A percentile compares a stretch with the other conserved stretches of the same genome.
Conservation (phyloP, 2,329 filamentous ascomycete species). For the Hymenoscyphus scutula region DNA sequence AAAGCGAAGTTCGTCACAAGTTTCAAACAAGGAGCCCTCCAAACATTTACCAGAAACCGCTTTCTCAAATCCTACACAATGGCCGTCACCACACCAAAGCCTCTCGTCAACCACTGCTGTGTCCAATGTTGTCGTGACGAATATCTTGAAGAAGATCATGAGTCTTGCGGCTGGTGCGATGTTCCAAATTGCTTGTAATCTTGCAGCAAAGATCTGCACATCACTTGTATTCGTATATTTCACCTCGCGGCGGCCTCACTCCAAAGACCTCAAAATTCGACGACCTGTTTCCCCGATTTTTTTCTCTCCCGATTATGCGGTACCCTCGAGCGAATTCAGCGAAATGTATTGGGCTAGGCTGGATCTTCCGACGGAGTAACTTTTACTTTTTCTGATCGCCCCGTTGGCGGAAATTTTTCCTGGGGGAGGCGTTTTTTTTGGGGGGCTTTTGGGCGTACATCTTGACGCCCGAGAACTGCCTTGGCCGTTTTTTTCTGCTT, state of each 20-base stretch:
- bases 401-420: background rate
- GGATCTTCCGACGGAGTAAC: background rate
- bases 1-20: background rate
- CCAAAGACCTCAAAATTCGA: no score
- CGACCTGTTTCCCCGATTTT: no score
- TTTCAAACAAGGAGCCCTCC: background rate
- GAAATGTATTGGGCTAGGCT: no score
- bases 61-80: conserved; percentile 32
- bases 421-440: background rate
- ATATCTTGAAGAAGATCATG: conserved; percentile 48
- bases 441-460: background rate
- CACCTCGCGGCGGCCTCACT: no score
- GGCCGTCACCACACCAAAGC: conserved; percentile 43
- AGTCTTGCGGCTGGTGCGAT: conserved; percentile 49
- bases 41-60: background rate
- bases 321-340: no score
- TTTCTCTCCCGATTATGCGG: no score
- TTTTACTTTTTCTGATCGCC: background rate
- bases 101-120: conserved; percentile 51
- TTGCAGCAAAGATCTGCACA: background rate
- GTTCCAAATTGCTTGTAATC: conserved; percentile 39
- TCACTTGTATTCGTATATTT: no score
- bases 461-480: background rate
- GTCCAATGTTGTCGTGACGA: conserved; percentile 51
- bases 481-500: background rate